A percentile compares a stretch with the other conserved stretches of the same genome.
phyloP scores from a whole-genome alignment of 805 yeast species.

The Alloascoidea hylecoeti region DNA sequence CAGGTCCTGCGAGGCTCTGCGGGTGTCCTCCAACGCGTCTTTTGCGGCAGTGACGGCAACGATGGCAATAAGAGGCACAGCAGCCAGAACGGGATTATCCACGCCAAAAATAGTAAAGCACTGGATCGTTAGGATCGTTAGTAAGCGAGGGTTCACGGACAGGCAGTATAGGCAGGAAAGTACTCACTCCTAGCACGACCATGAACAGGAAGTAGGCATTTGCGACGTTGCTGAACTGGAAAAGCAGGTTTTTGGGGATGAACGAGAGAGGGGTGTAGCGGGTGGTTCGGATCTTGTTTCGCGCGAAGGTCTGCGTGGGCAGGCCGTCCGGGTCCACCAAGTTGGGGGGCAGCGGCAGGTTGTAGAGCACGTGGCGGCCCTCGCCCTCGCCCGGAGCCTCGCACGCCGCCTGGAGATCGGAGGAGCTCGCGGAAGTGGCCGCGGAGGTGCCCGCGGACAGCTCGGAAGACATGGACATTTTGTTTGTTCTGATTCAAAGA shows the following conservation, averaged over 20 bases:
- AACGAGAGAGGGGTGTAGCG: constrained; percentile 46
- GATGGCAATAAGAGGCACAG: constrained; percentile 71
- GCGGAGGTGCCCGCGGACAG: too few relatives aligned
- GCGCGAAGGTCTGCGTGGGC: constrained; percentile 26
- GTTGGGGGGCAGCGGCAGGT: constrained; percentile 42
- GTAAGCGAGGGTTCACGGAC: not conserved
- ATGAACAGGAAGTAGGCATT: constrained; percentile 39
- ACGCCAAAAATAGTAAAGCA: constrained; percentile 66
- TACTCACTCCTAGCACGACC: constrained; percentile 31
- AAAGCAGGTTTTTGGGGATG: constrained; percentile 36
- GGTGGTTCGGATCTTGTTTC: constrained; percentile 49
- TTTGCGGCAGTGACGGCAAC: constrained; percentile 61
- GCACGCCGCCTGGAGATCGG: too few relatives aligned
- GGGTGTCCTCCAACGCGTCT: constrained; percentile 72
- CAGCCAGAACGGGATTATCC: constrained; percentile 58
- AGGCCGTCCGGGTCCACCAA: constrained; percentile 41
- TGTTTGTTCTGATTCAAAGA: too few relatives aligned
- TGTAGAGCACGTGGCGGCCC: constrained; percentile 34
- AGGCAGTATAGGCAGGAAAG: too few relatives aligned
- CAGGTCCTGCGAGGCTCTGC: constrained; percentile 57
- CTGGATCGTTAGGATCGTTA: not conserved
- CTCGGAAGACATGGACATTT: too few relatives aligned
- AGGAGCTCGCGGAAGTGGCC: too few relatives aligned
- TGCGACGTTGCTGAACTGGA: constrained; percentile 46
- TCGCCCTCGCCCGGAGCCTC: not conserved